These are phyloP conservation scores for Eucalyptus viminalis DNA, from an alignment of 345 rosid species.

Conservation along the genomic window DNA sequence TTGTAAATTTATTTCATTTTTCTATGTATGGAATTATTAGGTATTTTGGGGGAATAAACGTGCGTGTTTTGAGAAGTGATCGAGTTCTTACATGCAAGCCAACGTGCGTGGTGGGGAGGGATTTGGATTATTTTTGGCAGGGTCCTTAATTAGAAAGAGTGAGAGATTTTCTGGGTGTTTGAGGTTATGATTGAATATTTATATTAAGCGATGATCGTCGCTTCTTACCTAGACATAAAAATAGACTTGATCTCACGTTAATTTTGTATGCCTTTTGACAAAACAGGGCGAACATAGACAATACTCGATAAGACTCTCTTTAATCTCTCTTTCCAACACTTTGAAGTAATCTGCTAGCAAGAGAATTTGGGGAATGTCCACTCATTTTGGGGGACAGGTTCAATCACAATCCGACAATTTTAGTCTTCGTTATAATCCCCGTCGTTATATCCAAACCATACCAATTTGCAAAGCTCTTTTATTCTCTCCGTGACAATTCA, in stretches of 20 bases:
- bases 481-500: neutral
- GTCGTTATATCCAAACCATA: no score
- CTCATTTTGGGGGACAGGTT: neutral
- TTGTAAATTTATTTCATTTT: no score
- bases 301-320: neutral
- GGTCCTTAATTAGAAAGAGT: neutral
- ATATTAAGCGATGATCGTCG: neutral
- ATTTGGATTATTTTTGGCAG: neutral
- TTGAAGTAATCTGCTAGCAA: neutral
- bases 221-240: neutral
- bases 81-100: neutral
- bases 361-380: neutral
- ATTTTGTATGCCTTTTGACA: neutral
- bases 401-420: no score
- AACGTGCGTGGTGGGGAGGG: neutral
- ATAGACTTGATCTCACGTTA: neutral
- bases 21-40: neutral
- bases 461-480: no score
- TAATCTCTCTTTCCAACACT: neutral
- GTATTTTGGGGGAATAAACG: neutral
- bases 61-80: neutral
- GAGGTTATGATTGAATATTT: neutral
- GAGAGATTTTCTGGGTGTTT: neutral
- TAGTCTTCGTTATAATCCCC: no score
- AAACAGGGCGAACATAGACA: rapidly evolving